These are phyloP conservation scores for Tetrapisispora pingtungensis DNA, from an alignment of 805 yeast species.

Conservation along the genomic window DNA sequence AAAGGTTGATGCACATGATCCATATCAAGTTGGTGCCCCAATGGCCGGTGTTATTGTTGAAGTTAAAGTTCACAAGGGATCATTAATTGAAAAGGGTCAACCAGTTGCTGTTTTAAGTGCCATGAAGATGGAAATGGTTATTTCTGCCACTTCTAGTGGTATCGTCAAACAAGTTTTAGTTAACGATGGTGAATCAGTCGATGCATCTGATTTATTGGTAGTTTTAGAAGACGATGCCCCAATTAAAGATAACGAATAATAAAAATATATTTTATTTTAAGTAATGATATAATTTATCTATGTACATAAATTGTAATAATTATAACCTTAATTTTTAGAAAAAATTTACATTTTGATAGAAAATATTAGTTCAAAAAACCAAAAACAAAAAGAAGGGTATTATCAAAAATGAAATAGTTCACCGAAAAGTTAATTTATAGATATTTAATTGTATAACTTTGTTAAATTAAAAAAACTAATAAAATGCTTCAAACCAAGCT, in stretches of 20 bases:
- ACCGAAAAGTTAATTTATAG: no score
- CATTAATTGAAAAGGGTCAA: constrained; percentile 91
- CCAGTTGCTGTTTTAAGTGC: constrained; percentile 90
- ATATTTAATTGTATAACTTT: no score
- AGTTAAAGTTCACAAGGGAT: constrained; percentile 80
- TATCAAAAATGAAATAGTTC: no score
- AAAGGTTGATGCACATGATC: constrained; percentile 81
- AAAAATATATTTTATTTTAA: not conserved
- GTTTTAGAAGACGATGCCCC: constrained; percentile 33
- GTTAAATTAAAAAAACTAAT: no score
- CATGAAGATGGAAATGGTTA: constrained; percentile 99
- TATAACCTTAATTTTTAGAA: no score
- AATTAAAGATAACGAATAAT: constrained; percentile 11
- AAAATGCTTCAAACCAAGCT: no score
- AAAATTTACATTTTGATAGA: no score
- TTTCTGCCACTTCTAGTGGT: constrained; percentile 85
- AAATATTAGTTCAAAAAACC: no score
- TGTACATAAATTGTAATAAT: not conserved
- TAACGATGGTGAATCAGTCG: constrained; percentile 90
- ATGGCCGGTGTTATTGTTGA: constrained; percentile 99
- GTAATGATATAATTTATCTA: not conserved
- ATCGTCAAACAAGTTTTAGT: constrained; percentile 65
- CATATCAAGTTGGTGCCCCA: constrained; percentile 94
- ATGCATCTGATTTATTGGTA: constrained; percentile 81
- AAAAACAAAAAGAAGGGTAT: no score